Evolutionary conservation across 306 rosid genomes (phyloP).

Genomic region (Cicer cuneatum): DNA sequence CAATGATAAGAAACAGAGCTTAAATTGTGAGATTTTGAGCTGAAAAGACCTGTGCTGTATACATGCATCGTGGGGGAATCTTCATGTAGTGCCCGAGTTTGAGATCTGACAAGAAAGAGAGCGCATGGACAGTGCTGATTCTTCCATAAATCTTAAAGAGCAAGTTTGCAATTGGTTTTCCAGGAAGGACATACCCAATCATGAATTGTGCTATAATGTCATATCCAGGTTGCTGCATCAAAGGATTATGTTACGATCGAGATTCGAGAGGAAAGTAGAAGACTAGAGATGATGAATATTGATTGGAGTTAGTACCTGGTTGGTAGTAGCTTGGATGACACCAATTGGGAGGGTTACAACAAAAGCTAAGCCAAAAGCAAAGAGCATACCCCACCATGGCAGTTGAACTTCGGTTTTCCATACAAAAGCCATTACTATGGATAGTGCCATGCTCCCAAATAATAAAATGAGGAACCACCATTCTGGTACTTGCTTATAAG

Average conservation of each 20-base stretch:
- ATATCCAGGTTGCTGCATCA: constrained; percentile 97
- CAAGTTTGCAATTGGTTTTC: constrained; percentile 95
- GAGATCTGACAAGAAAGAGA: constrained; percentile 93
- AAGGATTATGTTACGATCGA: constrained; percentile 3
- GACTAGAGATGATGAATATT: not conserved
- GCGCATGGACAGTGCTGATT: constrained; percentile 96
- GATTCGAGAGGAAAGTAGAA: not conserved
- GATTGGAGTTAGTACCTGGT: constrained; percentile 63
- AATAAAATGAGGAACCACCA: constrained; percentile 92
- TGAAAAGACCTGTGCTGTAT: constrained; percentile 77
- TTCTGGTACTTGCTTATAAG: constrained; percentile 88
- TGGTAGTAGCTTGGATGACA: constrained; percentile 97
- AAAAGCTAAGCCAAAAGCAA: constrained; percentile 84
- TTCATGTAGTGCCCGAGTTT: constrained; percentile 99
- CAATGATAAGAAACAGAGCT: not conserved
- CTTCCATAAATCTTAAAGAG: constrained; percentile 95
- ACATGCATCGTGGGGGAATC: constrained; percentile 97
- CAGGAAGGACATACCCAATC: constrained; percentile 90
- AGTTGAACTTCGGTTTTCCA: constrained; percentile 87
- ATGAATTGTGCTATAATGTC: constrained; percentile 97
- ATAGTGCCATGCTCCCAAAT: constrained; percentile 68
- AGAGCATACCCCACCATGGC: constrained; percentile 98
- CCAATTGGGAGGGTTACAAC: constrained; percentile 97
- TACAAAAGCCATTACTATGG: constrained; percentile 69
- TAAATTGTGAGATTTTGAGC: constrained; percentile 17